Evolutionary conservation across 2,329 filamentous ascomycete genomes (phyloP), one percentile per base, ranked within the genome.

Genomic region (Stenocarpella maydis): DNA sequence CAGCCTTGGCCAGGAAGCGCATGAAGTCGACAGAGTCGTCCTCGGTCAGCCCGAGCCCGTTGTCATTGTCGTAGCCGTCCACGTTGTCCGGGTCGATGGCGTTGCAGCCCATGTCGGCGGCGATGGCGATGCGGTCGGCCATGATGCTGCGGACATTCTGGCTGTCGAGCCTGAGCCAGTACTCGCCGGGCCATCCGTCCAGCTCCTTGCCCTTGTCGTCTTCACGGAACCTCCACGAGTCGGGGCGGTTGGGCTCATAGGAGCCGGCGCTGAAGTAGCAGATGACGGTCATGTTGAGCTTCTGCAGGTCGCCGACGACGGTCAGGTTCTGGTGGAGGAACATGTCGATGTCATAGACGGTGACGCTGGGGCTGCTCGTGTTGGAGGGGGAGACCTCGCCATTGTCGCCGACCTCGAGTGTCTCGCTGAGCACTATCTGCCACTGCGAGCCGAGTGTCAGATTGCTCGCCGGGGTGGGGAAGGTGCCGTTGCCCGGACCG

Each of bases 181-280:
- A 83, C 82, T 94, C 91, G 50, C 86, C 87, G 0, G 82, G 82
- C 91, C 91, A 93, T 5, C 87, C 90, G 14, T 87, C 82, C 6
- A 93, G 79, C 7, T 79, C 78, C 4, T 84, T 83, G 24, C 91
- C 91, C 50, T 89, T 76, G 72, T 92, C 91, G 0, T 78, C 76
- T 1, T 81, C 71, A 9, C 80, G 75, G 75, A 92, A 93, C 6
- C 86, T 74, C 37, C 75, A 76, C 21, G 84, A 82, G 75, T 93
- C 91, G 0, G 83, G 78, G 3, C 91, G 84, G 81, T 85, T 88
- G 64, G 88, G 76, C 78, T 94, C 91, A 74, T 86, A 92, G 9
- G 87, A 90, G 1, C 91, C 91, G 0, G 90, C 90, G 64, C 88
- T 91, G 80, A 93, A 93, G 79, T 94, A 94, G 81, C 91, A 94